Evolutionary conservation across 495 filamentous ascomycete genomes (phyloP).

Genomic region (Xylaria telfairii): DNA sequence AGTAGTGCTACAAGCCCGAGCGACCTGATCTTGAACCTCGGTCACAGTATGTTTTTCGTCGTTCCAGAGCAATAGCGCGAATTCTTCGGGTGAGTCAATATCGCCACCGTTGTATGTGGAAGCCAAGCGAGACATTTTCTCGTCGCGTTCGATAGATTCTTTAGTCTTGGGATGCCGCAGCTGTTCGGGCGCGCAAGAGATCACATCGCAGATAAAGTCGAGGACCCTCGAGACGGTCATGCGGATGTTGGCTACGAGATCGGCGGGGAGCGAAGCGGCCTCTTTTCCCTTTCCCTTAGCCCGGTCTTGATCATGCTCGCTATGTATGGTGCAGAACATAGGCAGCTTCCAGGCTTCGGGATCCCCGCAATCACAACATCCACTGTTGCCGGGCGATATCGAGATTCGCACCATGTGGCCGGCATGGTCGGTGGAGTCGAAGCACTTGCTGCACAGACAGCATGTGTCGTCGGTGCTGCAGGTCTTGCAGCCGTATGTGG

Average conservation of each 20-base stretch:
- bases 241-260: conserved; percentile 74
- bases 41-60: conserved; percentile 96
- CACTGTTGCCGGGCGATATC: conserved; percentile 86
- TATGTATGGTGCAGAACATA: conserved; percentile 93
- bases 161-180: conserved; percentile 82
- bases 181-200: conserved; percentile 97
- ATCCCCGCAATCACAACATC: conserved; percentile 97
- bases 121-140: conserved; percentile 75
- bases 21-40: conserved; percentile 90
- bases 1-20: conserved; percentile 81
- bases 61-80: conserved; percentile 92
- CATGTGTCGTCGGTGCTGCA: conserved; percentile 89
- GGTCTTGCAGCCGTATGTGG: conserved; percentile 91
- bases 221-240: conserved; percentile 84
- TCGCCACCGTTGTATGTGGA: conserved; percentile 74
- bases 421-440: conserved; percentile 94
- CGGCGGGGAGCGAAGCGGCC: conserved; percentile 65
- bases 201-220: conserved; percentile 96
- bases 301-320: conserved; percentile 58
- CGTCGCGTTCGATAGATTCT: conserved; percentile 79
- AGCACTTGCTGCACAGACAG: conserved; percentile 87
- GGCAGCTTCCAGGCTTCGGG: conserved; percentile 89
- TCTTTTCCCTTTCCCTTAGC: conserved; percentile 71
- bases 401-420: conserved; percentile 87
- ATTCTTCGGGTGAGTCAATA: conserved; percentile 67